A percentile compares a stretch with the other conserved stretches of the same genome.
Conservation (phyloP, 345 rosid genomes). For the Eucalyptus pauciflora region DNA sequence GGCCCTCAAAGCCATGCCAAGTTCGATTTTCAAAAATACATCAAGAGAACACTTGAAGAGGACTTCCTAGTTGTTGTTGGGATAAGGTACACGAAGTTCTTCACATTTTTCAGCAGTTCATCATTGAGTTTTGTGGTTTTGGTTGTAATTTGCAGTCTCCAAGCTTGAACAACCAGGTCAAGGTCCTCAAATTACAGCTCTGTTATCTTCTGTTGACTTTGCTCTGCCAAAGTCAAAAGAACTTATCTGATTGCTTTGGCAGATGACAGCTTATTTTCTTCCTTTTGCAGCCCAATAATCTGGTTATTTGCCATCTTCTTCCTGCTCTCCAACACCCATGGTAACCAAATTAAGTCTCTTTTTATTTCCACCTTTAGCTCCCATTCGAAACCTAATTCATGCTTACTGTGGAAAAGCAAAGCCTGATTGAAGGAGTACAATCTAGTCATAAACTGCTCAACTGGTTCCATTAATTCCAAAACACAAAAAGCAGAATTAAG, state of each 20-base stretch:
- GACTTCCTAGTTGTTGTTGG: conserved; percentile 25
- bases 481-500: background rate
- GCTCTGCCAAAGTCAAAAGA: background rate
- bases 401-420: background rate
- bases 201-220: background rate
- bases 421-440: background rate
- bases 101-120: background rate
- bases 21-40: conserved; percentile 30
- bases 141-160: background rate
- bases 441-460: background rate
- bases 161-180: background rate
- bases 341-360: background rate
- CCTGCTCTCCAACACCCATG: conserved; percentile 22
- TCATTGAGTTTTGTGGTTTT: background rate
- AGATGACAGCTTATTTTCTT: background rate
- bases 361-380: background rate
- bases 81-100: conserved; percentile 14
- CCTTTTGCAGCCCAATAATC: conserved; percentile 12
- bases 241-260: background rate
- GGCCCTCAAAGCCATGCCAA: conserved; percentile 9
- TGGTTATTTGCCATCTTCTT: conserved; percentile 22
- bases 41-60: conserved; percentile 27
- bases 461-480: background rate
- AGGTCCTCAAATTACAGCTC: background rate
- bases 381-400: background rate